Evolutionary conservation across 2,329 filamentous ascomycete species (phyloP).

Genomic region (Alternaria triticimaculans): DNA sequence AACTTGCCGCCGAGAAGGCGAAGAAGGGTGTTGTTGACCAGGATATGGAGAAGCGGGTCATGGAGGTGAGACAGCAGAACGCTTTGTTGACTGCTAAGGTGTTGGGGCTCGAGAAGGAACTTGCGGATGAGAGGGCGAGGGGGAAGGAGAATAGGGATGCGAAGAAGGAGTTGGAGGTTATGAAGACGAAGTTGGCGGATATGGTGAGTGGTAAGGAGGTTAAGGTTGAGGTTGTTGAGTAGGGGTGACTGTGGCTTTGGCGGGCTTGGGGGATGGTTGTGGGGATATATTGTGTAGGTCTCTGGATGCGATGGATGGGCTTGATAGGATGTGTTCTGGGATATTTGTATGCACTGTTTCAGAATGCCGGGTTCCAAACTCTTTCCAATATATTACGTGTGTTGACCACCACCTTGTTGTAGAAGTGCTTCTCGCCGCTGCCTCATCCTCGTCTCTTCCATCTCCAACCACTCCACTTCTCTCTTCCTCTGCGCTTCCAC

Average conservation of each 20-base stretch:
- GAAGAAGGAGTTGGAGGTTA: background rate
- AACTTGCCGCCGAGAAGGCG: background rate
- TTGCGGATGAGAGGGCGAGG: background rate
- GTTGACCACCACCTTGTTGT: background rate
- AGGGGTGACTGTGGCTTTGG: fast-evolving
- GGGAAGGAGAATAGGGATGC: background rate
- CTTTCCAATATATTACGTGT: background rate
- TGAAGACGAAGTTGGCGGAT: background rate
- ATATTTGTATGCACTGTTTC: background rate
- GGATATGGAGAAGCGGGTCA: background rate
- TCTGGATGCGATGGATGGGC: background rate
- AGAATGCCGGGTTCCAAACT: fast-evolving
- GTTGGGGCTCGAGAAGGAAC: background rate
- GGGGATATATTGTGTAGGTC: fast-evolving
- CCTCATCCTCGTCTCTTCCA: constrained; percentile 12
- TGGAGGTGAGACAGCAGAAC: fast-evolving
- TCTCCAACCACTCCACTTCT: constrained; percentile 15
- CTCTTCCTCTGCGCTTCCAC: constrained; percentile 7
- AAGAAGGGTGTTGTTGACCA: background rate
- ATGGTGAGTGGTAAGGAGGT: background rate
- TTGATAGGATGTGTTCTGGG: background rate
- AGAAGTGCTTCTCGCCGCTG: constrained; percentile 3
- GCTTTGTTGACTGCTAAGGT: background rate
- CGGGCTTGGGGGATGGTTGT: background rate
- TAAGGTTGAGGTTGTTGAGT: background rate